phyloP scores from a whole-genome alignment of 768 basidiomycete species.

The Kwoniella bestiolae region DNA sequence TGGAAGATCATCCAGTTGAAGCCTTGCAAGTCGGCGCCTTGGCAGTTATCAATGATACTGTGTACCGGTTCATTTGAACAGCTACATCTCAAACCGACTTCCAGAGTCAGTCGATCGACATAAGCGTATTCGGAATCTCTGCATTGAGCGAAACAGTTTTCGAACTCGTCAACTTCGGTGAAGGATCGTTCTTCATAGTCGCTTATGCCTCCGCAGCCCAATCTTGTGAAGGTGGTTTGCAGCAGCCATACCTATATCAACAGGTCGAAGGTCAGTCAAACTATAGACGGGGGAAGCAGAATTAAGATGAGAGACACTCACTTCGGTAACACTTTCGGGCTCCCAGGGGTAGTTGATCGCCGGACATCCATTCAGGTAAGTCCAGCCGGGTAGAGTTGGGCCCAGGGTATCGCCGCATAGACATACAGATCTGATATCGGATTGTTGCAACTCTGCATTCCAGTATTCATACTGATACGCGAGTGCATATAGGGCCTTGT shows the following conservation, averaged over 20 bases:
- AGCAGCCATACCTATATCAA: not conserved
- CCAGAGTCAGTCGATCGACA: not conserved
- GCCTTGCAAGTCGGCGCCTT: not conserved
- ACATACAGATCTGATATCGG: not conserved
- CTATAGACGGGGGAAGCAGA: not conserved
- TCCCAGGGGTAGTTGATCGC: not conserved
- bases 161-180: not conserved
- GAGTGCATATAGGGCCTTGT: not conserved
- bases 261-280: not conserved
- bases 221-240: not conserved
- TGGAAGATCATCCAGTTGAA: not conserved
- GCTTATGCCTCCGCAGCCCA: not conserved
- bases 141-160: constrained; percentile 3
- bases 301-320: not conserved
- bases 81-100: not conserved
- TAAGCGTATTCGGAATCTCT: not conserved
- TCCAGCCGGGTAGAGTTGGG: not conserved
- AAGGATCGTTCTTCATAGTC: not conserved
- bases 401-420: not conserved
- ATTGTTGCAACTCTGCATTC: not conserved
- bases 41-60: not conserved
- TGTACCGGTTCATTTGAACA: not conserved
- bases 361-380: not conserved
- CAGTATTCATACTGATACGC: not conserved
- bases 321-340: not conserved